Evolutionary conservation across 768 basidiomycete genomes (phyloP).

Genomic region (Rhodotorula graminis): DNA sequence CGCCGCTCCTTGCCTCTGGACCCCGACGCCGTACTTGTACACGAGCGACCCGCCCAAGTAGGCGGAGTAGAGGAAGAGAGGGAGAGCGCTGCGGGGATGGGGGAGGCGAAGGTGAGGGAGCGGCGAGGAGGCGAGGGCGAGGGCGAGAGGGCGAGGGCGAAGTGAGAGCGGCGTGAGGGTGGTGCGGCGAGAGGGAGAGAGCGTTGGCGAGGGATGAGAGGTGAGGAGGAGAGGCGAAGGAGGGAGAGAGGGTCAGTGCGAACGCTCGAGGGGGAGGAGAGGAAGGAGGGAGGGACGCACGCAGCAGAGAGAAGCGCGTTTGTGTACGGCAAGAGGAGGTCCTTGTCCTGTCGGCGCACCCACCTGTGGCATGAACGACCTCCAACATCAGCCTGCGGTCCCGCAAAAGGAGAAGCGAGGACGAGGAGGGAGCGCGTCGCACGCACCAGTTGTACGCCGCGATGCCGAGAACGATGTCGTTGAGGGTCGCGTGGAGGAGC

Average conservation of each 20-base stretch:
- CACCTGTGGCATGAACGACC: constrained; percentile 28
- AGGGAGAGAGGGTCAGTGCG: not conserved
- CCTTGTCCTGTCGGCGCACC: constrained; percentile 37
- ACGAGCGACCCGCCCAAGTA: constrained; percentile 45
- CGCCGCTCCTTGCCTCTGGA: constrained; percentile 45
- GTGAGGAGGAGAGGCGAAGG: not conserved
- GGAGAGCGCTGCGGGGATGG: constrained; percentile 33
- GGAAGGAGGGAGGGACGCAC: not conserved
- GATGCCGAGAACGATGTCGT: constrained; percentile 39
- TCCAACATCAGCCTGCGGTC: not conserved
- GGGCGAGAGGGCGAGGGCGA: too few species aligned
- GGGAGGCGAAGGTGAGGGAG: not conserved
- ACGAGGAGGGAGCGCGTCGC: not conserved
- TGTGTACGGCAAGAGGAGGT: constrained; percentile 37
- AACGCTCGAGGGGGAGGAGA: not conserved
- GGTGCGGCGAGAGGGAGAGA: too few species aligned
- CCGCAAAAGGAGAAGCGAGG: not conserved
- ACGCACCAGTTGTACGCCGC: constrained; percentile 36
- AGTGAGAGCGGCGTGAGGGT: too few species aligned
- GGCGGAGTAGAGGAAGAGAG: constrained; percentile 43
- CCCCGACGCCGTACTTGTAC: constrained; percentile 46
- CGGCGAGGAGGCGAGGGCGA: not conserved
- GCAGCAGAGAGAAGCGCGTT: constrained; percentile 37
- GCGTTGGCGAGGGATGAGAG: too few species aligned
- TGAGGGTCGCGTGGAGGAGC: constrained; percentile 44